Conservation (phyloP, 2,329 filamentous ascomycete species). For the Clarireedia homoeocarpa region DNA sequence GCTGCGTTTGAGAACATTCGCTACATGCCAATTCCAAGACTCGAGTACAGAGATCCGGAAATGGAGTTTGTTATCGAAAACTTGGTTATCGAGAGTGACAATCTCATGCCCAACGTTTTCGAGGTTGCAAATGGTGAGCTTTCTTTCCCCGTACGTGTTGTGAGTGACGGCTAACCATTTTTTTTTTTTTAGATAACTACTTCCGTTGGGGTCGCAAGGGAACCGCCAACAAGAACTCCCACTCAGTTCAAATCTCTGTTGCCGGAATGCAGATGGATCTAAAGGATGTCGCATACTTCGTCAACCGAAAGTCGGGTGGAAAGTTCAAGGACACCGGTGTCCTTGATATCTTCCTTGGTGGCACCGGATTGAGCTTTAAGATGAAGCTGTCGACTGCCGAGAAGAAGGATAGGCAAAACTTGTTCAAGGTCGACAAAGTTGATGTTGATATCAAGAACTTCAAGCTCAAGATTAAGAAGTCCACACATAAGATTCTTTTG, state of each 20-base stretch:
- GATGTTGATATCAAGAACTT: conserved; percentile 75
- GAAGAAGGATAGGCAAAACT: conserved; percentile 66
- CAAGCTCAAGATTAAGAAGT: conserved; percentile 86
- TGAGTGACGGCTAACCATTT: conserved; percentile 1
- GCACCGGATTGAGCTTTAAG: conserved; percentile 84
- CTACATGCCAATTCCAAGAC: conserved; percentile 88
- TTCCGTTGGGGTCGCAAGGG: conserved; percentile 92
- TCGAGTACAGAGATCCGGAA: conserved; percentile 80
- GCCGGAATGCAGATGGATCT: conserved; percentile 91
- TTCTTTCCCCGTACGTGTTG: neutral
- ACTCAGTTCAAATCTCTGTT: conserved; percentile 73
- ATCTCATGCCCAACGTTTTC: conserved; percentile 86
- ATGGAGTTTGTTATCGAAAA: conserved; percentile 91
- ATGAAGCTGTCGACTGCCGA: conserved; percentile 79
- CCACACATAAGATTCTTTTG: conserved; percentile 90
- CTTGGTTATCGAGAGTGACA: conserved; percentile 89
- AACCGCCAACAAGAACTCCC: conserved; percentile 70
- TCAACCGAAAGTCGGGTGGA: conserved; percentile 90
- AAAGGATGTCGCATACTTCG: conserved; percentile 83
- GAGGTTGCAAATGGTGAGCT: conserved; percentile 64
- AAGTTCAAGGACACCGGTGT: conserved; percentile 80
- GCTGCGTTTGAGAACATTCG: conserved; percentile 73
- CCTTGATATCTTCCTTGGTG: conserved; percentile 79
- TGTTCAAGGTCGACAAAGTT: conserved; percentile 92
- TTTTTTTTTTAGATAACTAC: conserved; percentile 73